Evolutionary conservation across 345 rosid genomes (phyloP), one percentile per base, ranked within the genome.

Genomic region (Turnera subulata): DNA sequence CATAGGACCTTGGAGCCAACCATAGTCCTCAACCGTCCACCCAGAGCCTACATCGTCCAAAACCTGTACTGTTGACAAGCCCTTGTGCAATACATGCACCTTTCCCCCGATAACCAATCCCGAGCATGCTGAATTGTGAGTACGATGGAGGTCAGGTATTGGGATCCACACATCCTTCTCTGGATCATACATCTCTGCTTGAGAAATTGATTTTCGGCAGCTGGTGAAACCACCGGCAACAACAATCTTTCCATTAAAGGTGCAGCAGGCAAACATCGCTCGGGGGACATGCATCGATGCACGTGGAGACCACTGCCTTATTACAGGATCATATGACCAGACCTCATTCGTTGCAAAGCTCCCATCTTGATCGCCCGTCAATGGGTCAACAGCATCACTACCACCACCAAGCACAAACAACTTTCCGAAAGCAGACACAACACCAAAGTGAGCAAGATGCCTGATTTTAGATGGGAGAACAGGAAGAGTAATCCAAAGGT

Each of bases 171-270:
- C 59, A 54, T 93, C 89, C 51, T 78, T 82, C 56, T 77, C 88
- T 0, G 89, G 89, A 69, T 93, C 99, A 50, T 89, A 93, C 73
- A 93, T 79, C 77, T 93, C 99, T 3, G 91, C 99, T 68, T 78
- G 85, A 46, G 95, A 93, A 32, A 93, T 85, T 25, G 97, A 89
- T 63, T 85, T 89, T 19, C 89, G 76, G 67, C 97, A 85, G 67
- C 80, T 84, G 19, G 99, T 93, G 64, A 93, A 89, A 12, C 97
- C 99, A 1, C 99, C 99, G 0, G 99, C 96, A 22, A 86, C 96
- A 2, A 93, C 69, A 59, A 93, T 85, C 68, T 85, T 89, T 56
- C 96, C 99, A 20, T 93, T 78, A 66, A 93, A 73, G 43, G 77
- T 76, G 6, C 93, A 87, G 43, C 99, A 93, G 0, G 99, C 97